Conservation (phyloP, 371 early-diverging fungal genomes). For the Nematocida major region DNA sequence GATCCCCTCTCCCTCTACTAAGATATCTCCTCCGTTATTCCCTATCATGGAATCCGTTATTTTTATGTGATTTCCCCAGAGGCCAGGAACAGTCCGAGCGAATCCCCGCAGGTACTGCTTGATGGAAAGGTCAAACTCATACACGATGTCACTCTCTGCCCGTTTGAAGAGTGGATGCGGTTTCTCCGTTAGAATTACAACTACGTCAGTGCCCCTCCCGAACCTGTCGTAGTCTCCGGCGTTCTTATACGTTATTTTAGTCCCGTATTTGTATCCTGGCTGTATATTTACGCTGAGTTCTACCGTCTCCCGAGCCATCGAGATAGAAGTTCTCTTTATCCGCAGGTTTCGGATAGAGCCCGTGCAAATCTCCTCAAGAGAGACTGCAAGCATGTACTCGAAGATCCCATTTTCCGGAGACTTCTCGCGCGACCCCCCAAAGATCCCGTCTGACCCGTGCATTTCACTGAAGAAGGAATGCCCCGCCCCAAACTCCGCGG, state of each 20-base stretch:
- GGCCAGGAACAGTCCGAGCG: constrained; percentile 11
- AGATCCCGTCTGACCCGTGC: too few species aligned
- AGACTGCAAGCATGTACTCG: constrained; percentile 23
- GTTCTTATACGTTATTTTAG: constrained; percentile 79
- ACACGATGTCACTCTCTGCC: constrained; percentile 79
- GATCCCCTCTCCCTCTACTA: constrained; percentile 40
- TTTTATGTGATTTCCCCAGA: constrained; percentile 6
- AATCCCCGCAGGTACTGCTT: constrained; percentile 34
- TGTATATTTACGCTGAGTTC: constrained; percentile 76
- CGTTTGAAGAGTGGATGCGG: constrained; percentile 71
- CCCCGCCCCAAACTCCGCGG: too few species aligned
- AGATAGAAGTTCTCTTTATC: constrained; percentile 68
- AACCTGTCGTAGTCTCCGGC: constrained; percentile 81
- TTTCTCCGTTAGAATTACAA: constrained; percentile 84
- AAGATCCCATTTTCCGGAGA: neutral
- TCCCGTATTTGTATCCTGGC: constrained; percentile 93
- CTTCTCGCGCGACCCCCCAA: too few species aligned
- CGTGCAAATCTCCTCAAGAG: constrained; percentile 82
- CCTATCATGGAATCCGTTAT: constrained; percentile 14
- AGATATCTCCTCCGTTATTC: neutral
- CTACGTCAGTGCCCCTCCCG: constrained; percentile 75
- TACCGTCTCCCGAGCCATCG: constrained; percentile 66
- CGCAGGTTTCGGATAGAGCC: constrained; percentile 82
- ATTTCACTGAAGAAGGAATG: too few species aligned
- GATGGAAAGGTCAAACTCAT: constrained; percentile 70